Base-by-base conservation (phyloP, 2,329 filamentous ascomycete species). In the Onygena corvina region DNA sequence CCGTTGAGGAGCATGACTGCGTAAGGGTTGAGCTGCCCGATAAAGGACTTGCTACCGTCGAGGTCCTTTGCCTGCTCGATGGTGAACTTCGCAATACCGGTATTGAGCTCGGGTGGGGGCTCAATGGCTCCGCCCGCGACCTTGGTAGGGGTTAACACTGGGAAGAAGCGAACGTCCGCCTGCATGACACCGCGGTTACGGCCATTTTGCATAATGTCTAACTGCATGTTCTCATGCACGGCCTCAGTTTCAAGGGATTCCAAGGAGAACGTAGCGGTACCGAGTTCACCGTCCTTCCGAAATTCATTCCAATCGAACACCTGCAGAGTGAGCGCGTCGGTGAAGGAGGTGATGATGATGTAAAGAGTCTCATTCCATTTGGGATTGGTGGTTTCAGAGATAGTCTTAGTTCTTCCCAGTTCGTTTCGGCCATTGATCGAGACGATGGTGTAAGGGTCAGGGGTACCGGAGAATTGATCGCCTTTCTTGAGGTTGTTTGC, bases 291-390 rank as follows among this genome's bases (percentile, higher is more conserved):
- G 69, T 95, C 89, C 70, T 96, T 98, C 56, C 92, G 82, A 66
- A 85, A 85, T 51, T 95, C 92, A 59, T 98, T 98, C 75, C 83
- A 95, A 65, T 98, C 92, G 60, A 81, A 94, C 25, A 94, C 66
- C 50, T 84, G 80, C 50, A 98, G 76, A 18, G 90, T 92, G 49
- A 98, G 74, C 23, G 84, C 76, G 63, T 98, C 92, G 51, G 84
- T 85, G 62, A 94, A 84, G 3, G 87, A 94, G 1, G 87, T 94
- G 56, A 98, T 76, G 56, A 98, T 92, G 58, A 96, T 80, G 64
- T 95, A 95, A 62, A 95, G 81, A 0, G 92, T 98, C 69, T 98
- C 90, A 60, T 92, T 93, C 92, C 92, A 98, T 59, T 83, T 79
- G 4, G 92, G 92, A 61, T 87, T 93, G 46, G 82, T 72, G 50